These are phyloP conservation scores for Camptophora hylomeconis DNA, from an alignment of 2,329 filamentous ascomycete species.

Conservation along the genomic window DNA sequence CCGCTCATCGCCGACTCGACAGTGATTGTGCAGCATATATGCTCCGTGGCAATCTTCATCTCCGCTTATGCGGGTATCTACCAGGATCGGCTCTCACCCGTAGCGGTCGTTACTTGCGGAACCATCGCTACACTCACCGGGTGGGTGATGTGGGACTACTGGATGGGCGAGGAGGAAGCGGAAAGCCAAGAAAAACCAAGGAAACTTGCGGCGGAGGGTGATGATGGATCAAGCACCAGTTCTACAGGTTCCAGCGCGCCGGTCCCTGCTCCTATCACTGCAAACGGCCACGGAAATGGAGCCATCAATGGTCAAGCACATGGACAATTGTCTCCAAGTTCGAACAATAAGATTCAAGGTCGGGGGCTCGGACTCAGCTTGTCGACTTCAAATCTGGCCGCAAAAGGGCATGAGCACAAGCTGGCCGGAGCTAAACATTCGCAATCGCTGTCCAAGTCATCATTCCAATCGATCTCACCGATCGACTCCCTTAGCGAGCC, in stretches of 20 bases:
- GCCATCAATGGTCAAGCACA: slow-evolving; percentile 23
- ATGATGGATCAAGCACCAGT: slow-evolving; percentile 28
- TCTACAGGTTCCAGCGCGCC: slow-evolving; percentile 23
- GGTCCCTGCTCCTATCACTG: slow-evolving; percentile 17
- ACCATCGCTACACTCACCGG: slow-evolving; percentile 72
- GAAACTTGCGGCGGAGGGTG: slow-evolving; percentile 6
- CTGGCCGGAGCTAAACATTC: slow-evolving; percentile 27
- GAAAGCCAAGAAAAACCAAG: slow-evolving; percentile 21
- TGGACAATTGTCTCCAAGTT: no score
- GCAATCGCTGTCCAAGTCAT: slow-evolving; percentile 43
- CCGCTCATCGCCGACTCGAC: slow-evolving; percentile 87
- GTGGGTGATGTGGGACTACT: slow-evolving; percentile 85
- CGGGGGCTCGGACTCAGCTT: slow-evolving; percentile 32
- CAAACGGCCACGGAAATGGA: slow-evolving; percentile 20
- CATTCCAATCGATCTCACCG: slow-evolving; percentile 35
- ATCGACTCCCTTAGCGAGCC: slow-evolving; percentile 21
- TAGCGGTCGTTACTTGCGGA: slow-evolving; percentile 77
- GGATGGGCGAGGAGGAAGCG: slow-evolving; percentile 59
- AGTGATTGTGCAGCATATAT: slow-evolving; percentile 93
- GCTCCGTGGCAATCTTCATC: slow-evolving; percentile 85
- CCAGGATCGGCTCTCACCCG: slow-evolving; percentile 72
- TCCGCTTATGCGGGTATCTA: slow-evolving; percentile 89
- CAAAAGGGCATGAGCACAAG: slow-evolving; percentile 16
- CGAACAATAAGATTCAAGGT: slow-evolving; percentile 19
- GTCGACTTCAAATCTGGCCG: slow-evolving; percentile 23